Base-by-base conservation (phyloP, 2,329 filamentous ascomycete genomes). In the Aspergillus sojae region DNA sequence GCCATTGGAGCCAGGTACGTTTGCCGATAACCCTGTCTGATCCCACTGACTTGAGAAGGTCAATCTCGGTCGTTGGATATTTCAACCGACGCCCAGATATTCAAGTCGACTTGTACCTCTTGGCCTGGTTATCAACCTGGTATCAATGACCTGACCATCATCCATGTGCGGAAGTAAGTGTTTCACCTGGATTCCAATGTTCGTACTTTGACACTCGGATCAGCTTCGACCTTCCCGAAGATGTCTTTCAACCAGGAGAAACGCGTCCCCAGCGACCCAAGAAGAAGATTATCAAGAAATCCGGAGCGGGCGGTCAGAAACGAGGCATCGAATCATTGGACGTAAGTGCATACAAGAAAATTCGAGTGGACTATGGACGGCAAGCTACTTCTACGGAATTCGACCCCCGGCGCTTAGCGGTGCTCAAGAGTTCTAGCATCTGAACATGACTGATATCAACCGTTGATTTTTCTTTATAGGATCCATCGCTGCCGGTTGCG, bases 141-240 rank as follows among this genome's bases (percentile, higher is more conserved):
- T n/a, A 80, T 92, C 58, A 92, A 93, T 74, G 92, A 89, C 48
- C 82, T 99, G 58, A 89, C 89, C 60, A 88, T 98, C 58, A 90
- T 93, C 65, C 90, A 97, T 74, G 89, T 93, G 57, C 90, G 92
- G 78, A 96, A 91, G 94, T 97, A 84, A 80, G 89, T 81, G 16
- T 26, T 32, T 32, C 28, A 45, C 39, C 12, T 19, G 21, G 61
- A 65, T 10, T 39, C 9, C 30, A 3, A 39, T 9, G 26, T 32
- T 58, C 46, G 58, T 39, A 61, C 63, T 62, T 72, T 64, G 70
- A 68, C 41, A 59, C 60, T 10, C 16, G 19, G 36, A 57, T 50
- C 72, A 97, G 94, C 79, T 91, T 92, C 75, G 89, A 93, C 74
- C 85, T 99, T 30, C 95, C 95, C 32, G 89, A 92, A 64, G 94